phyloP scores from a whole-genome alignment of 148 eudicot genomes.

The Rhododendron simsii region DNA sequence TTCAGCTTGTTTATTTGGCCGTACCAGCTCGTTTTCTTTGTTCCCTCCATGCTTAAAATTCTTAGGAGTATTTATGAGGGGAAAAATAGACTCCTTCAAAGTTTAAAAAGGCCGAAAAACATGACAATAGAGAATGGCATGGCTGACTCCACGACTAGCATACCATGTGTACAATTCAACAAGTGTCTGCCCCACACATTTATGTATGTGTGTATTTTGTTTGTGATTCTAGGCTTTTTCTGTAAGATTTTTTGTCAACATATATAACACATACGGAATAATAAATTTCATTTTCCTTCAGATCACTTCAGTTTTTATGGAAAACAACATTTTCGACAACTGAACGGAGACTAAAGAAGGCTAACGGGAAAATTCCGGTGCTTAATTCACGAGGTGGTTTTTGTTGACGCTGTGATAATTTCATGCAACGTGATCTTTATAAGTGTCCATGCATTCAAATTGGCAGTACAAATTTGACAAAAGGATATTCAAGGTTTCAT shows the following conservation, averaged over 20 bases:
- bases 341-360: neutral
- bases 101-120: neutral
- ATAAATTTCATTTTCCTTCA: too few species aligned
- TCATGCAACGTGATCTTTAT: neutral
- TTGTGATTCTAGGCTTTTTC: neutral
- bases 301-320: too few species aligned
- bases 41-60: neutral
- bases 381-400: neutral
- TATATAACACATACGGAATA: too few species aligned
- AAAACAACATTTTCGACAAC: too few species aligned
- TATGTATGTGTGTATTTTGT: too few species aligned
- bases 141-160: neutral
- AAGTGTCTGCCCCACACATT: too few species aligned
- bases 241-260: too few species aligned
- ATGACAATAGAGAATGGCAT: neutral
- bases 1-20: neutral
- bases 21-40: neutral
- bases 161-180: neutral
- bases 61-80: neutral
- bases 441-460: neutral
- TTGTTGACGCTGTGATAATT: neutral
- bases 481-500: too few species aligned
- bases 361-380: neutral
- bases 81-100: neutral
- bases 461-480: too few species aligned